Evolutionary conservation across 2,329 filamentous ascomycete genomes (phyloP).

Genomic region (Curvularia sp.): DNA sequence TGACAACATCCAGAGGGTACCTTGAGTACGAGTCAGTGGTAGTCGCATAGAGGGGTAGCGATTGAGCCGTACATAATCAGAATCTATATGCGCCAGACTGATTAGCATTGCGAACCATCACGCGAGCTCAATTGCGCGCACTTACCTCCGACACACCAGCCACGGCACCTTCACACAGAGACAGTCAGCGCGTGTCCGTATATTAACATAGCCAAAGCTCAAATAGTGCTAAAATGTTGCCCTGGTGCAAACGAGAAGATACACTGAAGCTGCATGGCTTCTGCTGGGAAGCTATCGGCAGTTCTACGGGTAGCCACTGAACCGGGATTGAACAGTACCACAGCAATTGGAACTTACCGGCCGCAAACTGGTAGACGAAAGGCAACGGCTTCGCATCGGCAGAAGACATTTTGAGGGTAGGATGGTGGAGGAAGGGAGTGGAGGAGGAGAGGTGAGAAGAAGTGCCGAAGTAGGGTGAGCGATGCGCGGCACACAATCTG

Average conservation of each 20-base stretch:
- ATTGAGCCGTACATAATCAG: conserved; percentile 72
- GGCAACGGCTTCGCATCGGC: conserved; percentile 75
- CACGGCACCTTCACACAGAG: conserved; percentile 72
- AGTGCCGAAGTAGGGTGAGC: conserved; percentile 23
- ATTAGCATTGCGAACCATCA: conserved; percentile 37
- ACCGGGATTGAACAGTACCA: conserved; percentile 34
- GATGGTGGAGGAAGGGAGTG: conserved; percentile 15
- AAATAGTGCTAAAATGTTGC: background rate
- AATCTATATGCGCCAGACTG: conserved; percentile 65
- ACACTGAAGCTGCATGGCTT: conserved; percentile 12
- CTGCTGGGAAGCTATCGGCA: conserved; percentile 9
- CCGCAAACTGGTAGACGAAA: conserved; percentile 94
- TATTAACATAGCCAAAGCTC: conserved; percentile 1
- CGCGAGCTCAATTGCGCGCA: conserved; percentile 31
- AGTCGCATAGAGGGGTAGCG: background rate
- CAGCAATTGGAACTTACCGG: conserved; percentile 65
- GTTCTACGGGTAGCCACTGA: conserved; percentile 16
- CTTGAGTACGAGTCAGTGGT: conserved; percentile 57
- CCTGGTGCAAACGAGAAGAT: background rate
- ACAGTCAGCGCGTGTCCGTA: conserved; percentile 40
- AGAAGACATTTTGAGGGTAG: conserved; percentile 53
- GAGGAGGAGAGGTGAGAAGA: conserved; percentile 21
- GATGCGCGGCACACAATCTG: conserved; percentile 35
- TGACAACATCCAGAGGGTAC: conserved; percentile 98
- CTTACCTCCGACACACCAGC: conserved; percentile 96